Evolutionary conservation across 2,329 filamentous ascomycete species (phyloP).

Genomic region (Penicillium sp.): DNA sequence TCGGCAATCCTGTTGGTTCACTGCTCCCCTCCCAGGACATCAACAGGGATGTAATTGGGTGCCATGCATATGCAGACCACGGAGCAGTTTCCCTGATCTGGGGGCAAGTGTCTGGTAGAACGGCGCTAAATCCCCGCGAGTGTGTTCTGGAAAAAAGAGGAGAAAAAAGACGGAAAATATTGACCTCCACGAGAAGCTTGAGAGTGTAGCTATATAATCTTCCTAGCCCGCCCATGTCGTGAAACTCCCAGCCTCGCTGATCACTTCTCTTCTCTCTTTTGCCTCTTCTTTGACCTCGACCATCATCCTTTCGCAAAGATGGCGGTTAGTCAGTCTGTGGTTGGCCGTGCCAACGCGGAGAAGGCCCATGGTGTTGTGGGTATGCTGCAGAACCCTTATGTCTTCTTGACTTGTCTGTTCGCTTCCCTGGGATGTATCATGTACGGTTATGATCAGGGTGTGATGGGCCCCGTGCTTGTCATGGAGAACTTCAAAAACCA

Average conservation of each 20-base stretch:
- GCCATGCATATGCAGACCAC: constrained; percentile 1
- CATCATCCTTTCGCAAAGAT: constrained; percentile 14
- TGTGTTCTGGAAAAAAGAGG: neutral
- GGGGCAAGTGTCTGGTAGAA: constrained; percentile 10
- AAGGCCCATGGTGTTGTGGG: constrained; percentile 42
- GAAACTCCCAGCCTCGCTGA: neutral
- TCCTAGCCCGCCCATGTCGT: neutral
- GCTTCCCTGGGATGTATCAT: constrained; percentile 38
- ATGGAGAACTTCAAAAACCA: constrained; percentile 41
- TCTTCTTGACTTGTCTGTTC: constrained; percentile 41
- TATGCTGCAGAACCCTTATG: constrained; percentile 46
- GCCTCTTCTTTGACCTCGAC: neutral
- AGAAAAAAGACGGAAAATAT: neutral
- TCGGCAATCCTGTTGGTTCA: constrained; percentile 9
- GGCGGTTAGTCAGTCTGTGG: constrained; percentile 39
- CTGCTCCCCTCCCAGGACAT: neutral
- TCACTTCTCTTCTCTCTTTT: constrained; percentile 1
- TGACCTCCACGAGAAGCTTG: neutral
- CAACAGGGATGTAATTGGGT: constrained; percentile 1
- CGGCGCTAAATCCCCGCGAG: constrained; percentile 6
- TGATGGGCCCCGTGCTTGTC: constrained; percentile 38
- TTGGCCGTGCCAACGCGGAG: constrained; percentile 40
- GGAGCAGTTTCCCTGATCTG: constrained; percentile 4
- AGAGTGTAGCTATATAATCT: constrained; percentile 11
- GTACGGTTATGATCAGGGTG: constrained; percentile 41